These are phyloP conservation scores for Geranomyces variabilis DNA, from an alignment of 192 early-diverging fungal species.

Conservation along the genomic window DNA sequence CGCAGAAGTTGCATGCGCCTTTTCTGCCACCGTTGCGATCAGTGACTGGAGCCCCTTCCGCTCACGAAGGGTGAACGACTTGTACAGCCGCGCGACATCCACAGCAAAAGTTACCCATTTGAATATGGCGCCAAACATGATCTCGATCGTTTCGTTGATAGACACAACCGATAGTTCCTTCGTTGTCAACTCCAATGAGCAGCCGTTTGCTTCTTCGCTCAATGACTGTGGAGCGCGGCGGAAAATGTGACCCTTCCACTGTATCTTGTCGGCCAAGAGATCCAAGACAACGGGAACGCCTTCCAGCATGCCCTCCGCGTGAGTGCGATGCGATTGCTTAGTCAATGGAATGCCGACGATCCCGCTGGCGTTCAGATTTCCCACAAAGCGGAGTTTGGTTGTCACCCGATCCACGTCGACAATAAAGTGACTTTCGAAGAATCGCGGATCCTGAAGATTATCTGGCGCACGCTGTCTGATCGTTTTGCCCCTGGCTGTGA, in stretches of 20 bases:
- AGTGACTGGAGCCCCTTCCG: conserved; percentile 61
- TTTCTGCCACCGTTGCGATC: conserved; percentile 56
- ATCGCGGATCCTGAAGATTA: background rate
- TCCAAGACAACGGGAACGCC: conserved; percentile 44
- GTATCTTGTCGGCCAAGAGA: conserved; percentile 28
- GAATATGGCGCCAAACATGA: conserved; percentile 67
- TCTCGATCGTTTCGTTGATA: conserved; percentile 73
- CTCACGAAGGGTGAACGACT: conserved; percentile 50
- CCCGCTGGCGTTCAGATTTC: conserved; percentile 44
- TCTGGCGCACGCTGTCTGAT: background rate
- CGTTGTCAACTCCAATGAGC: conserved; percentile 13
- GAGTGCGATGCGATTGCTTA: conserved; percentile 43
- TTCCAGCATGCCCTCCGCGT: conserved; percentile 18
- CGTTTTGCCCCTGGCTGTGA: background rate
- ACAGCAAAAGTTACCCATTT: conserved; percentile 68
- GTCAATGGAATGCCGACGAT: conserved; percentile 66
- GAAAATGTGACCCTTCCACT: conserved; percentile 49
- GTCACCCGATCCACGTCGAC: conserved; percentile 58
- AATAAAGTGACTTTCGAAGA: conserved; percentile 53
- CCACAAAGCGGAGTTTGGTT: conserved; percentile 61
- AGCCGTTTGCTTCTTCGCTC: background rate
- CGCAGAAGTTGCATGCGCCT: conserved; percentile 20
- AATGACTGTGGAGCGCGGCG: conserved; percentile 27
- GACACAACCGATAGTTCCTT: conserved; percentile 53
- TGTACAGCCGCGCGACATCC: conserved; percentile 57